These are phyloP conservation scores for Escallonia rubra DNA, from an alignment of 129 eudicot genomes.

Conservation along the genomic window DNA sequence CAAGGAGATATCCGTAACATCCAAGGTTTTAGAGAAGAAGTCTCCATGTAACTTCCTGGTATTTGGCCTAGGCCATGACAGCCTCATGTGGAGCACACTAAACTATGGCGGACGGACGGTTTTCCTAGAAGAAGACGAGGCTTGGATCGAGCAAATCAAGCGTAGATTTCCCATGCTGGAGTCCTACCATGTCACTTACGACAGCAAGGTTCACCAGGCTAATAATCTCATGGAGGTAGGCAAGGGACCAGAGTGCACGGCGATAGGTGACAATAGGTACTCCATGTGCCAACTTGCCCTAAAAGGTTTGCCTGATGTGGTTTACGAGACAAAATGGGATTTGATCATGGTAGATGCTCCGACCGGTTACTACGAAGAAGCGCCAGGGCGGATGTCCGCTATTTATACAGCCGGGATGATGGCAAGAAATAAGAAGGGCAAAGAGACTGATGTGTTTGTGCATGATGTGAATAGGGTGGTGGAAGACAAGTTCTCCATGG, in stretches of 20 bases:
- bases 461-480: slow-evolving; percentile 98
- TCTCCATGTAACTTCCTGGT: slow-evolving; percentile 93
- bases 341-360: slow-evolving; percentile 99
- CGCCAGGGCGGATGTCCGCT: slow-evolving; percentile 94
- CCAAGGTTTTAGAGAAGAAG: slow-evolving; percentile 54
- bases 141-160: slow-evolving; percentile 83
- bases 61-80: slow-evolving; percentile 92
- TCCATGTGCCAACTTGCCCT: slow-evolving; percentile 81
- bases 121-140: slow-evolving; percentile 82
- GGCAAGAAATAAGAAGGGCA: slow-evolving; percentile 70
- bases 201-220: slow-evolving; percentile 78
- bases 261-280: slow-evolving; percentile 54
- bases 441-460: slow-evolving; percentile 84
- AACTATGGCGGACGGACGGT: slow-evolving; percentile 80
- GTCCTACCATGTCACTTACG: slow-evolving; percentile 73
- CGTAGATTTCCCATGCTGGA: slow-evolving; percentile 77
- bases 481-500: slow-evolving; percentile 84
- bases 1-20: slow-evolving; percentile 66
- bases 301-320: slow-evolving; percentile 67
- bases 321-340: slow-evolving; percentile 85
- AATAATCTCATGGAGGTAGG: slow-evolving; percentile 59
- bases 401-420: slow-evolving; percentile 94
- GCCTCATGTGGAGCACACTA: slow-evolving; percentile 88
- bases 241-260: slow-evolving; percentile 66
- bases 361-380: slow-evolving; percentile 91